Evolutionary conservation across 2,329 filamentous ascomycete genomes (phyloP).

Genomic region (Stachybotrys chlorohalonatus): DNA sequence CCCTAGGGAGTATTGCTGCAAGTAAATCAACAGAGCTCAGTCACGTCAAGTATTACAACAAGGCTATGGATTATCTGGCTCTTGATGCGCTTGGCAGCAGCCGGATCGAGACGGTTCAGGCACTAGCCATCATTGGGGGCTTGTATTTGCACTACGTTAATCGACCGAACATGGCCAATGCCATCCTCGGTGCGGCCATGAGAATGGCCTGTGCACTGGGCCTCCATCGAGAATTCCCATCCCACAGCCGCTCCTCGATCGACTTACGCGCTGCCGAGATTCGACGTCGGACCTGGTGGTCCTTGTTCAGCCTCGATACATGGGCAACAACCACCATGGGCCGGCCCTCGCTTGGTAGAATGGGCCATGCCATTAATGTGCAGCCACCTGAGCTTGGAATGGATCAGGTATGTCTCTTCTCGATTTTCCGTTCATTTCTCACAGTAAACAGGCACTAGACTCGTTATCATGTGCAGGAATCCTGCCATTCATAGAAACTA

Average conservation of each 20-base stretch:
- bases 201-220: slow-evolving; percentile 65
- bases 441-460: slow-evolving; percentile 24
- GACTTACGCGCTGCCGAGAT: slow-evolving; percentile 32
- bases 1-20: slow-evolving; percentile 63
- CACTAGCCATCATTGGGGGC: slow-evolving; percentile 61
- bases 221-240: slow-evolving; percentile 50
- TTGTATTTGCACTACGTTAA: slow-evolving; percentile 72
- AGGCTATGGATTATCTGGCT: slow-evolving; percentile 57
- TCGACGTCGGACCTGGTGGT: slow-evolving; percentile 65
- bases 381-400: slow-evolving; percentile 47
- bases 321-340: slow-evolving; percentile 66
- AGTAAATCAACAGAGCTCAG: slow-evolving; percentile 55
- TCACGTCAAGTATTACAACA: slow-evolving; percentile 61
- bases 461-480: slow-evolving; percentile 53
- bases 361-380: slow-evolving; percentile 59
- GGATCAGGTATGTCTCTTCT: slow-evolving; percentile 18
- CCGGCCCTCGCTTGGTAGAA: slow-evolving; percentile 59
- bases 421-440: no score
- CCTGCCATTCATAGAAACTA: slow-evolving; percentile 64
- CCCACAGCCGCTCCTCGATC: not conserved
- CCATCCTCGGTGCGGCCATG: slow-evolving; percentile 59
- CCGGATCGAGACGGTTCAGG: slow-evolving; percentile 57
- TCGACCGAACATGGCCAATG: slow-evolving; percentile 65
- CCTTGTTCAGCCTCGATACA: slow-evolving; percentile 62
- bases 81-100: slow-evolving; percentile 55